Conservation (phyloP, 1,139 yeast species). For the Scheffersomyces lignicola region DNA sequence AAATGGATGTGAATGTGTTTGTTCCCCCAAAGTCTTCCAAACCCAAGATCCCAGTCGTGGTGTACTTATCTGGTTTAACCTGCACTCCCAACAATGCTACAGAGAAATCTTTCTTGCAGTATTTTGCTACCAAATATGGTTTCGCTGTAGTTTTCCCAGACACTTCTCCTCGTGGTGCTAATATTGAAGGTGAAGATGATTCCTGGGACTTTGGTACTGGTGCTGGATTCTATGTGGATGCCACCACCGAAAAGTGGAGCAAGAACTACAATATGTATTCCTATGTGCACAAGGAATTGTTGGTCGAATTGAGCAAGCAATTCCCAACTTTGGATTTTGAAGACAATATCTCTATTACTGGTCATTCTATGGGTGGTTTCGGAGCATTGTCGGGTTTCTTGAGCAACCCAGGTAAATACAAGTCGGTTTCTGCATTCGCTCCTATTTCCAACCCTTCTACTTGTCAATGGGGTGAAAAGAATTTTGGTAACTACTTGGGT, state of each 20-base stretch:
- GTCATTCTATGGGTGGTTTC: constrained; percentile 98
- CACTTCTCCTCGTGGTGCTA: constrained; percentile 96
- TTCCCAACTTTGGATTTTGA: constrained; percentile 54
- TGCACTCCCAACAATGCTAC: constrained; percentile 93
- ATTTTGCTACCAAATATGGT: constrained; percentile 77
- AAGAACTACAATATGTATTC: constrained; percentile 82
- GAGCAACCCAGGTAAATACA: constrained; percentile 70
- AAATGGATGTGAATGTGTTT: constrained; percentile 82
- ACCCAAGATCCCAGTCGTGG: constrained; percentile 62
- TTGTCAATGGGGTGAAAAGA: constrained; percentile 83
- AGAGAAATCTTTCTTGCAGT: constrained; percentile 91
- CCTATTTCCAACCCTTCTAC: constrained; percentile 81
- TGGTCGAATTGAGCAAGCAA: constrained; percentile 42
- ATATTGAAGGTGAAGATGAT: constrained; percentile 77
- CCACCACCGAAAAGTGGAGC: constrained; percentile 71
- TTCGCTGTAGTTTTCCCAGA: constrained; percentile 93
- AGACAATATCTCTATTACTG: constrained; percentile 68
- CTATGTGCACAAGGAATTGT: constrained; percentile 77
- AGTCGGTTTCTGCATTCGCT: constrained; percentile 86
- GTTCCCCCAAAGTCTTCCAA: constrained; percentile 57
- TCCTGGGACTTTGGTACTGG: constrained; percentile 91
- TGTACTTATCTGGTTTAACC: constrained; percentile 86
- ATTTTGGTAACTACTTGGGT: constrained; percentile 78
- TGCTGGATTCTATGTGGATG: constrained; percentile 92
- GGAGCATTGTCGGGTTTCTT: constrained; percentile 85